A percentile compares a stretch with the other conserved stretches of the same genome.
Conservation (phyloP, 371 early-diverging fungal genomes). For the Capillidium heterosporum region DNA sequence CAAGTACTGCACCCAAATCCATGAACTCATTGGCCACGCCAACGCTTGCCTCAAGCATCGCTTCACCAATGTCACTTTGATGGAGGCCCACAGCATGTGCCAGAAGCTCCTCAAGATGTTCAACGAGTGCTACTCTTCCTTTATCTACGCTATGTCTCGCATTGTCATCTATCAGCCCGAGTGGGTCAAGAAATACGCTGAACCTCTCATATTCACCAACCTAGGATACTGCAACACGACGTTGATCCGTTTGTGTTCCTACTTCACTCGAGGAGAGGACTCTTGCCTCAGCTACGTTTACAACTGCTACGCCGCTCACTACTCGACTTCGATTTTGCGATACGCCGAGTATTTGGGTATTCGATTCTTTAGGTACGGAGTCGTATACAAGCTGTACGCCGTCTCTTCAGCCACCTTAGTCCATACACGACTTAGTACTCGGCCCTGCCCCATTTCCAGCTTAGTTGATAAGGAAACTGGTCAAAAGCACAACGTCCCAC, state of each 20-base stretch:
- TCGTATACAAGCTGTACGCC: neutral
- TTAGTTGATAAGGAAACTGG: no score
- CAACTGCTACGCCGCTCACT: neutral
- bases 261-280: neutral
- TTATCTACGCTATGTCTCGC: neutral
- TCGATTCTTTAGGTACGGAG: neutral
- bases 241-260: neutral
- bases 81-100: neutral
- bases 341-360: neutral
- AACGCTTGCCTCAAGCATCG: neutral
- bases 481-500: neutral
- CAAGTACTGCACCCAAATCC: neutral
- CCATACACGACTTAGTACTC: neutral
- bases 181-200: neutral
- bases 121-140: neutral
- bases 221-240: neutral
- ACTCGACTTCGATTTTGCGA: neutral
- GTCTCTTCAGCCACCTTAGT: neutral
- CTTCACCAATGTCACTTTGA: neutral
- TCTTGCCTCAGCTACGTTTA: neutral
- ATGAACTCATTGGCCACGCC: slow-evolving; percentile 1
- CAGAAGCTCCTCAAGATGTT: neutral
- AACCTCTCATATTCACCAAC: neutral
- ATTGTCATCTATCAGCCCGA: neutral
- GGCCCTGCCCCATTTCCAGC: no score